phyloP scores from a whole-genome alignment of 768 basidiomycete species.

The Panaeolus papilionaceus region DNA sequence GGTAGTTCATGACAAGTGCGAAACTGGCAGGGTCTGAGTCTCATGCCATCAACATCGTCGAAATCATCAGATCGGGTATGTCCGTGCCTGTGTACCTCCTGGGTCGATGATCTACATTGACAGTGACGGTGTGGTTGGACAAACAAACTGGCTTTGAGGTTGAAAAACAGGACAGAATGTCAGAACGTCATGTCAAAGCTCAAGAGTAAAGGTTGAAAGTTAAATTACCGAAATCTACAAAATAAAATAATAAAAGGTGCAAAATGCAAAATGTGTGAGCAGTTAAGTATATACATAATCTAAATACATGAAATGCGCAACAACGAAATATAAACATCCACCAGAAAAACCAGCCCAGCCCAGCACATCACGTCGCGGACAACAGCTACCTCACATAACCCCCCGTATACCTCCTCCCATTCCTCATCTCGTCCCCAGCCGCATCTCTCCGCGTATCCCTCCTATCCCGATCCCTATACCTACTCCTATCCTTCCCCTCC shows the following conservation, averaged over 20 bases:
- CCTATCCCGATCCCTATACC: slow-evolving; percentile 13
- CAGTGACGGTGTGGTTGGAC: too few species aligned
- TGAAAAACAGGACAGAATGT: too few species aligned
- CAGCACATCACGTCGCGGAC: neutral
- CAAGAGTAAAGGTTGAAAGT: too few species aligned
- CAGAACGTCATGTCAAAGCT: too few species aligned
- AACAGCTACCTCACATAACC: slow-evolving; percentile 44
- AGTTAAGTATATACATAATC: too few species aligned
- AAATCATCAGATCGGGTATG: neutral
- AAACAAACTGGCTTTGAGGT: too few species aligned
- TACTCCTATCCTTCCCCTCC: slow-evolving; percentile 17
- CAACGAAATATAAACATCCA: neutral
- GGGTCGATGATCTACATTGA: too few species aligned
- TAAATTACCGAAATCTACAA: too few species aligned
- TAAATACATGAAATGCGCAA: slow-evolving; percentile 1
- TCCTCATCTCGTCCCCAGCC: slow-evolving; percentile 23
- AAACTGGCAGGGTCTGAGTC: neutral
- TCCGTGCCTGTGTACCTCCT: too few species aligned
- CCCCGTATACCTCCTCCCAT: slow-evolving; percentile 58
- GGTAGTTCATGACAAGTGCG: slow-evolving; percentile 1
- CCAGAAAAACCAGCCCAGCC: neutral
- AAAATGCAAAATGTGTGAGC: too few species aligned
- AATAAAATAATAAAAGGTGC: too few species aligned
- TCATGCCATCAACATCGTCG: too few species aligned
- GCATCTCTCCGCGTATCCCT: slow-evolving; percentile 19